Evolutionary conservation across 1,139 yeast species (phyloP).

Genomic region (Magnusiomyces sp.): DNA sequence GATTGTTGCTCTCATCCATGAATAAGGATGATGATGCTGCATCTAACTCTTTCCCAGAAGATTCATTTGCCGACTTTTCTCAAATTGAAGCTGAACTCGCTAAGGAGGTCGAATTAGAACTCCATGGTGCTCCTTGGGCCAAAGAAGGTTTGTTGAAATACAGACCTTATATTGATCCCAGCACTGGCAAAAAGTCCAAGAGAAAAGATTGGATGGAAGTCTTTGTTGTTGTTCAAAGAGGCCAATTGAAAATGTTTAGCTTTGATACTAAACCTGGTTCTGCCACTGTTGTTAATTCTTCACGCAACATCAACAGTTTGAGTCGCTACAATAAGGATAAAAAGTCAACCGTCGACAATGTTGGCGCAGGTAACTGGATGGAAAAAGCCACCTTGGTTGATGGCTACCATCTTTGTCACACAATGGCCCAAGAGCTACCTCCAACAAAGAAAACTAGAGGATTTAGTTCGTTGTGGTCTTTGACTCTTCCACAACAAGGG

Average conservation of each 20-base stretch:
- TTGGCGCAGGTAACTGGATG: constrained; percentile 55
- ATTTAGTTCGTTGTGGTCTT: constrained; percentile 28
- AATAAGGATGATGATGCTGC: constrained; percentile 24
- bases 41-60: constrained; percentile 4
- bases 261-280: constrained; percentile 15
- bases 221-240: constrained; percentile 32
- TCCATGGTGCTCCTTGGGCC: constrained; percentile 67
- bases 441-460: constrained; percentile 23
- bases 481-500: constrained; percentile 32
- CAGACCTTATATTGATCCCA: constrained; percentile 35
- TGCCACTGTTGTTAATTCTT: neutral
- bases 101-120: constrained; percentile 52
- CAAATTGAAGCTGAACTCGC: constrained; percentile 26
- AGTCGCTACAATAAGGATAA: constrained; percentile 2
- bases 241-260: constrained; percentile 30
- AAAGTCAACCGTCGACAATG: constrained; percentile 14
- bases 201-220: constrained; percentile 29
- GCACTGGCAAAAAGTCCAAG: constrained; percentile 26
- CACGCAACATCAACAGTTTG: constrained; percentile 7
- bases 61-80: constrained; percentile 24
- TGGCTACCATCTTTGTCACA: constrained; percentile 26
- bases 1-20: constrained; percentile 29
- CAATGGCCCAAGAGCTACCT: constrained; percentile 28
- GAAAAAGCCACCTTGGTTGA: constrained; percentile 19
- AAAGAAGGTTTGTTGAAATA: constrained; percentile 60